Evolutionary conservation across 2,329 filamentous ascomycete species (phyloP), one percentile per base, ranked within the genome.

Genomic region (Microdochium trichocladiopsis): DNA sequence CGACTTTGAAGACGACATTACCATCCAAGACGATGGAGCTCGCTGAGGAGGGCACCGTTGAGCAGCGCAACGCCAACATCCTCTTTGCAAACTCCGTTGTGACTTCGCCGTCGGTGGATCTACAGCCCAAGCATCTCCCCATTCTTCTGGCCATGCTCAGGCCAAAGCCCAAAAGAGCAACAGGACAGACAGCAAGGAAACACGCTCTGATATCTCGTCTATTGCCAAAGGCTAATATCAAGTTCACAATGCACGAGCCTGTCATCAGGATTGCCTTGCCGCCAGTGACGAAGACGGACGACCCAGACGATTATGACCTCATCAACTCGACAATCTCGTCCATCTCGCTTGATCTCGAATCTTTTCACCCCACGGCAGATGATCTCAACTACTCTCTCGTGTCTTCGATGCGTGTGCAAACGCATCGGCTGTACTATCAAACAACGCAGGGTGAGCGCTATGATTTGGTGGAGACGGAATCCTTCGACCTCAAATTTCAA

Each of bases 281-380:
- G 4, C 86, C 93, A 0, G 82, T 94, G 56, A 82, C 87, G 55
- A 77, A 79, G 51, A 73, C 73, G 2, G 72, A 77, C 41, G 80
- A 84, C 24, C 78, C 83, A 0, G 89, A 91, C 55, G 92, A 97
- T 58, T 97, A 94, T 59, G 94, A 99, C 64, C 78, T 99, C 25
- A 87, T 99, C 47, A 96, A 99, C 48, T 96, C 90, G 1, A 94
- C 91, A 2, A 90, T 96, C 11, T 97, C 95, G 0, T 96, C 93
- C 0, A 83, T 97, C 36, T 95, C 93, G 0, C 73, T 97, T 22
- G 94, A 99, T 62, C 79, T 95, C 48, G 94, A 99, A 64, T 96
- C 94, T 0, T 96, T 91, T n/a, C 94, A 99, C 69, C 94, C 90
- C 2, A 77, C 87, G 0, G 82, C 90, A 33, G 88, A 88, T 53